Evolutionary conservation across 345 rosid genomes (phyloP), one percentile per base, ranked within the genome.

Genomic region (Turnera subulata): DNA sequence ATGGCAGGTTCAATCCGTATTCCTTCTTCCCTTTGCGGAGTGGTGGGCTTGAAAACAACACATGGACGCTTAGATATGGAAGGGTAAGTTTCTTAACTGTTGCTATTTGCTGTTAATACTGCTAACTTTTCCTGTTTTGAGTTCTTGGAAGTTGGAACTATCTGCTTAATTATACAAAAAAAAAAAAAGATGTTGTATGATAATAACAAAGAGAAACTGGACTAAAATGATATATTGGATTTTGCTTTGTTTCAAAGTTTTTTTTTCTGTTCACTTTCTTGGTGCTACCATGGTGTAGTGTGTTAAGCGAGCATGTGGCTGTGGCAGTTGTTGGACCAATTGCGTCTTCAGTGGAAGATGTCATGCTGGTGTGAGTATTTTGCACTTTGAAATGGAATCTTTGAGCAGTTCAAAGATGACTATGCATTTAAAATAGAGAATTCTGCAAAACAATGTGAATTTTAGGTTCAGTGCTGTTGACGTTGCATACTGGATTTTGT

Each of bases 241-340:
- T 7, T 11, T 17, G 38, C 43, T 56, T 15, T 22, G 39, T 46
- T 61, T 58, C 5, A 48, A 35, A n/a, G 52, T n/a, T n/a, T 65
- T 58, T 54, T 15, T 58, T 8, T 39, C 9, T 46, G 9, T 11
- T 17, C 47, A 46, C 52, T 15, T 22, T 45, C 50, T 61, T 58
- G 52, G 40, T 58, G 35, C 35, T 4, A 11, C n/a, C 45, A 11
- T 42, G 35, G 14, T 13, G 55, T 82, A 89, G 97, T 62, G 75
- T 95, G 2, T 54, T 82, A 46, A 82, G 89, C 47, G 86, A 44
- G 72, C 65, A 74, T 53, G 97, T 89, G 53, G 84, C 97, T 44
- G 95, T 90, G 66, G 92, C 76, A 65, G 74, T 90, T 54, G 86
- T 81, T 61, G 95, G 97, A 75, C 95, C 97, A 32, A 72, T 90